Percentiles rank a stretch among this genome's conserved stretches.
Evolutionary conservation across 2,329 filamentous ascomycete species (phyloP).

Genomic region (Cladosporium sp.): DNA sequence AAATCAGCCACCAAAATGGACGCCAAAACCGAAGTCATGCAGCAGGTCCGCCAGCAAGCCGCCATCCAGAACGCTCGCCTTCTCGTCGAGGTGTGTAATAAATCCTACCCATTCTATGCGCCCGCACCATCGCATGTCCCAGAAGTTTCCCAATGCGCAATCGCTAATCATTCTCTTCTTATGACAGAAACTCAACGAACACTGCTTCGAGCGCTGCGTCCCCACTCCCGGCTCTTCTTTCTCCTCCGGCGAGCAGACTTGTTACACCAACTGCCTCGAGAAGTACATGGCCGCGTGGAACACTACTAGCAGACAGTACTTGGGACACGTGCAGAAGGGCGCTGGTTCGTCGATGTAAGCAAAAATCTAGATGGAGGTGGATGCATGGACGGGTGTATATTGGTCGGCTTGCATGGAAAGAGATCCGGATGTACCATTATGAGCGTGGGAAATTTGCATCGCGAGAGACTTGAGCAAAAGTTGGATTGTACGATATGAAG

Average conservation of each 20-base stretch:
- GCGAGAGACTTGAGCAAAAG: background rate
- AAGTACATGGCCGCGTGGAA: constrained; percentile 55
- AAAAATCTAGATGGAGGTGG: background rate
- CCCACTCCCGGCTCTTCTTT: constrained; percentile 49
- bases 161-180: background rate
- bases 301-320: constrained; percentile 47
- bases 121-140: too few relatives aligned
- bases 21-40: constrained; percentile 46
- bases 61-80: constrained; percentile 49
- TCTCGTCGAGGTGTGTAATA: constrained; percentile 42
- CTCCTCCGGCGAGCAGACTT: constrained; percentile 46
- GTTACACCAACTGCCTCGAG: constrained; percentile 51
- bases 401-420: background rate
- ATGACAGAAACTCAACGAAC: constrained; percentile 51
- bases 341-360: constrained; percentile 10
- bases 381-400: background rate
- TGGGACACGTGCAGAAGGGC: constrained; percentile 45
- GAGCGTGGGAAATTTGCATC: background rate
- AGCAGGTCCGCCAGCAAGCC: constrained; percentile 50
- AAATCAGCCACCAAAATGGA: constrained; percentile 28
- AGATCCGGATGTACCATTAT: background rate
- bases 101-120: too few relatives aligned
- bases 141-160: too few relatives aligned
- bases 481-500: constrained; percentile 9
- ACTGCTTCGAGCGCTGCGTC: constrained; percentile 54